Evolutionary conservation across 2,329 filamentous ascomycete genomes (phyloP).

Genomic region (Ploettnerulaceae sp.): DNA sequence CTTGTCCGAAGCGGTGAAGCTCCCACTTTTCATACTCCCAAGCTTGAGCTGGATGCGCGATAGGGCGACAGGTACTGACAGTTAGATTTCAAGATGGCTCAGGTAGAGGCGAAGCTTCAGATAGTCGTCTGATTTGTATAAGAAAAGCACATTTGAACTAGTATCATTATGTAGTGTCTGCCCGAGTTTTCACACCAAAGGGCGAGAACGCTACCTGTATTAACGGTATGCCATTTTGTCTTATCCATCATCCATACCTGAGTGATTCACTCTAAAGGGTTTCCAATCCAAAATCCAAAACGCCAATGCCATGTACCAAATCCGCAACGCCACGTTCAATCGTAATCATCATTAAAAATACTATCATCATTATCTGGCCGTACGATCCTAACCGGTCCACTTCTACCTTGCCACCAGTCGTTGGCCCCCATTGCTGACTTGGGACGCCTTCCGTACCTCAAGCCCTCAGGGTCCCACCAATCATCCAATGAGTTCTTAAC

Average conservation of each 20-base stretch:
- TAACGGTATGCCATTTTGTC: no score
- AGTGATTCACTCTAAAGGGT: no score
- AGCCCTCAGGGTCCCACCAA: conserved; percentile 2
- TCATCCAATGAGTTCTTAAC: conserved; percentile 4
- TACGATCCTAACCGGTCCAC: background rate
- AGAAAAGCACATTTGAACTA: background rate
- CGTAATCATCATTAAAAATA: background rate
- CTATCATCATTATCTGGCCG: background rate
- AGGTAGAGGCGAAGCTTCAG: no score
- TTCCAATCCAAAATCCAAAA: no score
- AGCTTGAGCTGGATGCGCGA: no score
- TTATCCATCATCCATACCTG: no score
- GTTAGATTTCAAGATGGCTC: no score
- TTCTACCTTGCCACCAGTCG: conserved; percentile 16
- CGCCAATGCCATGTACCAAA: background rate
- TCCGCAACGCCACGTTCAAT: background rate
- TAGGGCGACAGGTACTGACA: no score
- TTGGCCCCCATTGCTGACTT: background rate
- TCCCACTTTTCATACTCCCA: no score
- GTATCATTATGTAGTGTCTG: background rate
- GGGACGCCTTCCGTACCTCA: conserved; percentile 1
- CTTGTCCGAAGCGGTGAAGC: no score
- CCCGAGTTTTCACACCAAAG: conserved; percentile 3
- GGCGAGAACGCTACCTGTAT: conserved; percentile 1
- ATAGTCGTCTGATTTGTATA: background rate